phyloP scores from a whole-genome alignment of 2,329 filamentous ascomycete species.

The Sphaerulina vaccinii region DNA sequence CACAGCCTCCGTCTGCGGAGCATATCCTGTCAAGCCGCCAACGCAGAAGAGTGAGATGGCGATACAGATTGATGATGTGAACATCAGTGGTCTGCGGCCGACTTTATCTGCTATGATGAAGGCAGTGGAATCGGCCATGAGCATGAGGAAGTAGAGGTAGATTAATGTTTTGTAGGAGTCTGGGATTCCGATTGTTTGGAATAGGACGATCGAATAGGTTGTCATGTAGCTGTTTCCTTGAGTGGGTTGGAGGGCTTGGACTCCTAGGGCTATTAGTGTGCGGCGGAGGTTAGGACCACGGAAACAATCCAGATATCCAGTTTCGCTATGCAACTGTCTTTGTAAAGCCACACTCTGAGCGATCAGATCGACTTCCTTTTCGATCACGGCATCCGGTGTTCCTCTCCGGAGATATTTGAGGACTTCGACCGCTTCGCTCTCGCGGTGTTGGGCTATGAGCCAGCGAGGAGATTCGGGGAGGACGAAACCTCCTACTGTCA shows the following conservation, averaged over 20 bases:
- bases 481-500: constrained; percentile 14
- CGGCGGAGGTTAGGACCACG: neutral
- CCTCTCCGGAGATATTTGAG: constrained; percentile 7
- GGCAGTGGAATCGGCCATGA: neutral
- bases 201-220: neutral
- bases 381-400: neutral
- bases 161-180: neutral
- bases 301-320: neutral
- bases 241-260: neutral
- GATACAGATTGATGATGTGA: neutral
- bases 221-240: neutral
- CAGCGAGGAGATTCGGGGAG: constrained; percentile 13
- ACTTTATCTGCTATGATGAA: neutral
- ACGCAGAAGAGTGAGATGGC: neutral
- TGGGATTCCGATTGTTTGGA: neutral
- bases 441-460: constrained; percentile 13
- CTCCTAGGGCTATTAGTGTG: neutral
- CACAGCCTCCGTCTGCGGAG: neutral
- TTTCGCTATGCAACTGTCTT: neutral
- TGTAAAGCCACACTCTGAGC: neutral
- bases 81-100: neutral
- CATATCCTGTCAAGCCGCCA: neutral
- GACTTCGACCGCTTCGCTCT: constrained; percentile 6
- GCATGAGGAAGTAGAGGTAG: neutral
- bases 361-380: neutral